Evolutionary conservation across 2,329 filamentous ascomycete genomes (phyloP).

Genomic region (Beauveria sp.): DNA sequence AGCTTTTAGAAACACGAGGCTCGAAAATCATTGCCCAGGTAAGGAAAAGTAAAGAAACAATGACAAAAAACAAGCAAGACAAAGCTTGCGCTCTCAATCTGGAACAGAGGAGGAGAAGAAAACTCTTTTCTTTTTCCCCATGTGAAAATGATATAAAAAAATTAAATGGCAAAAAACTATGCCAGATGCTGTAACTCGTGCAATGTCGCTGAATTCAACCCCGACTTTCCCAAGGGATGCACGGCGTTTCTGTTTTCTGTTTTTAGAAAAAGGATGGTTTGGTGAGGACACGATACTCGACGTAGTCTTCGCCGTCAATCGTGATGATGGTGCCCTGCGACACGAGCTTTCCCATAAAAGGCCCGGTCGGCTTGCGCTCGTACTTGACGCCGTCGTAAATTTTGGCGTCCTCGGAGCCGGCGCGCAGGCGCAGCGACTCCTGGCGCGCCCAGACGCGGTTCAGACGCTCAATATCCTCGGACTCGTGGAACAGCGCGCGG

Average conservation of each 20-base stretch:
- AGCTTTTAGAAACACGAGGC: neutral
- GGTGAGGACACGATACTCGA: conserved; percentile 58
- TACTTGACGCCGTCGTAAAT: conserved; percentile 54
- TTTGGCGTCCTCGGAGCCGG: conserved; percentile 44
- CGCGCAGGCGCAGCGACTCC: conserved; percentile 38
- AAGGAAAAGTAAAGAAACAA: neutral
- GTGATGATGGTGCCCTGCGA: conserved; percentile 53
- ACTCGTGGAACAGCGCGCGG: conserved; percentile 33
- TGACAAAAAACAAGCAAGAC: neutral
- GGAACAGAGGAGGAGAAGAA: neutral
- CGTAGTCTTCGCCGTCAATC: conserved; percentile 60
- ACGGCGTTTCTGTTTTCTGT: neutral
- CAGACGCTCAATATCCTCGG: conserved; percentile 41
- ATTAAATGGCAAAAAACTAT: neutral
- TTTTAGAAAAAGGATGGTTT: conserved; percentile 53
- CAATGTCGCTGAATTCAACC: conserved; percentile 2
- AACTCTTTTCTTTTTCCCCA: too few species aligned
- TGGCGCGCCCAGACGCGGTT: conserved; percentile 50
- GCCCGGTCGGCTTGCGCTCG: conserved; percentile 52
- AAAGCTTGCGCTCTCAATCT: neutral
- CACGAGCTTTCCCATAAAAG: conserved; percentile 56
- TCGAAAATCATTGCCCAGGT: neutral
- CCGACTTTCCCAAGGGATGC: neutral
- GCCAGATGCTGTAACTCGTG: conserved; percentile 1
- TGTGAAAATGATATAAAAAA: neutral